Evolutionary conservation across 495 filamentous ascomycete species (phyloP), one percentile per base, ranked within the genome.

Genomic region (Xylaria bambusicola): DNA sequence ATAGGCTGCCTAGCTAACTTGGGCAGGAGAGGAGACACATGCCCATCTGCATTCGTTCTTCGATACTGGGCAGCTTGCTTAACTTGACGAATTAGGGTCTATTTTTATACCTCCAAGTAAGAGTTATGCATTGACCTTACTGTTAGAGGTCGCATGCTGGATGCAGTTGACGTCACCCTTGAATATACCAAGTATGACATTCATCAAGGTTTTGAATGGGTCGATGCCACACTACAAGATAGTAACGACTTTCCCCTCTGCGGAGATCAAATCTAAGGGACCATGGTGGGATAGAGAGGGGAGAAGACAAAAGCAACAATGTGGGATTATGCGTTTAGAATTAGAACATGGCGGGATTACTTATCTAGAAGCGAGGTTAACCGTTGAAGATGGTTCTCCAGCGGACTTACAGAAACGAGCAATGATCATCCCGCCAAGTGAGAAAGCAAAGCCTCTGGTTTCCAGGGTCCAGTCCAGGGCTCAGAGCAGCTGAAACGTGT

Each of bases 401-500:
- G n/a, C n/a, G n/a, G n/a, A n/a, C n/a, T n/a, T n/a, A n/a, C n/a
- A n/a, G n/a, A n/a, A n/a, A n/a, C n/a, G n/a, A n/a, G n/a, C n/a
- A n/a, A n/a, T n/a, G n/a, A n/a, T n/a, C n/a, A n/a, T n/a, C 23
- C 26, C 10, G 6, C 29, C 15, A 15, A 29, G n/a, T 23, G 23
- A 36, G 48, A n/a, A n/a, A n/a, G n/a, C n/a, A n/a, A n/a, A n/a
- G n/a, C n/a, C 38, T 7, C 12, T 21, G 20, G 38, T 10, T 31
- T 33, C 38, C 42, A 56, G 52, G 36, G 52, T 36, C 29, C n/a
- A n/a, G n/a, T 46, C 29, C 26, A 10, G 23, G 38, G 52, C 29
- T 33, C 29, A 33, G 29, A 33, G 29, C 5, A 33, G 29, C 52
- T 46, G 41, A 56, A 46, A 56, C 40, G 27, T 56, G 52, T 56